Evolutionary conservation across 352 stramenopile genomes (phyloP), one percentile per base, ranked within the genome.

Genomic region (Thraustochytrium sp.): DNA sequence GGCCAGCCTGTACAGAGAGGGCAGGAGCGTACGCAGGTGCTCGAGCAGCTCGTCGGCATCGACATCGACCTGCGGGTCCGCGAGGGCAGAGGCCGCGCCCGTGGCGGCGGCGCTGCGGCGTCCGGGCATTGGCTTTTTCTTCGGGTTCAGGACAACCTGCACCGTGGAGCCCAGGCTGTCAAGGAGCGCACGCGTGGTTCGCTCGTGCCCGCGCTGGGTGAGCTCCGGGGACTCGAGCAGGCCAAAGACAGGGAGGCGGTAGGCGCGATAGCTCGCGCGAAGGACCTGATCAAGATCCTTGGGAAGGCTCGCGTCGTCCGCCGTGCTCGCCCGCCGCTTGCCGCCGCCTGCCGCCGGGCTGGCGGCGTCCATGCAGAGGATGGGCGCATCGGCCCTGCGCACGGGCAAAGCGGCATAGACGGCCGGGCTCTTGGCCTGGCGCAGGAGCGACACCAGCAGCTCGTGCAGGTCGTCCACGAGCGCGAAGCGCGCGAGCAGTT

Each of bases 401-500:
- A 61, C 34, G 46, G 68, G 68, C n/a, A 80, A 34, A 42, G 38
- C 34, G 23, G 49, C 29, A 75, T 64, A 62, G n/a, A 80, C 48
- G 3, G 34, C 42, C 34, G 18, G 5, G 49, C 68, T 80, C 48
- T 80, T 46, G n/a, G 29, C 37, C 11, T 75, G 13, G 18, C 26
- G 42, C 18, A 80, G 4, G 4, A 80, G 44, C 8, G 31, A 5
- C 23, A n/a, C 68, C 68, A 80, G 38, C 9, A 64, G 37, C 26
- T 1, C 26, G 1, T 80, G 34, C 68, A 80, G 63, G 13, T 80
- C 48, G 9, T 46, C 44, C 21, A 80, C 44, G 18, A 55, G 68
- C 21, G 26, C 44, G 49, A 80, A 80, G n/a, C 68, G 46, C 37
- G 68, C 68, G 21, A 80, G 46, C 5, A 80, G 37, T 34, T 80